Evolutionary conservation across 2,329 filamentous ascomycete species (phyloP), one percentile per base, ranked within the genome.

Genomic region (Apiospora hydei): DNA sequence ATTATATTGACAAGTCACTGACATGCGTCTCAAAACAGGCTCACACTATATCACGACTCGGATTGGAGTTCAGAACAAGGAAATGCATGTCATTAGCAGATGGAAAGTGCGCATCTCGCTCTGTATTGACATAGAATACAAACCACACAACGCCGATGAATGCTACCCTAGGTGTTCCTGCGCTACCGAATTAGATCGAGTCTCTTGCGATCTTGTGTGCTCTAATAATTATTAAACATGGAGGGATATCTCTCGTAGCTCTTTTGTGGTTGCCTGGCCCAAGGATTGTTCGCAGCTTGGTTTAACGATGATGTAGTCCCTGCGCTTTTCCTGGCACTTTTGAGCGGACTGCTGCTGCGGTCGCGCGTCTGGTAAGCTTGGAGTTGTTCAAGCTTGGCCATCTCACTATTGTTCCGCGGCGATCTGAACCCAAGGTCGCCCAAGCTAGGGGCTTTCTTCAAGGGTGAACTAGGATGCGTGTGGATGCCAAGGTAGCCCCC

Each of bases 401-500:
- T 89, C 77, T 91, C 89, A 53, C 87, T 85, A 4, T 88, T 90
- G 76, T 90, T 91, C 61, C 87, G 84, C 1, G 89, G 89, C 49
- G 88, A 88, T 10, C 78, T 69, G 79, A 81, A 76, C 78, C 82
- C 76, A 61, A 90, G 85, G 71, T 93, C 82, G 82, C 89, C 82
- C 84, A 94, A 77, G 85, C 90, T 90, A 18, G 85, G 85, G 1
- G 93, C 88, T 80, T 97, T 98, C 77, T 94, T 92, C 16, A 98
- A 82, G 0, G 96, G 96, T 14, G 94, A 97, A 53, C 92, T 93
- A 7, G 91, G 91, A 80, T 97, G 94, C 7, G 88, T 92, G 81
- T 91, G 95, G 0, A 97, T 88, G 18, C 95, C 95, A 69, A 98
- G 85, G 79, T 88, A 96, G 2, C 95, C 94, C 21, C 94, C 94